Evolutionary conservation across 1,284 basidiomycete genomes (phyloP).

Genomic region (Pseudozyma hubeiensis): DNA sequence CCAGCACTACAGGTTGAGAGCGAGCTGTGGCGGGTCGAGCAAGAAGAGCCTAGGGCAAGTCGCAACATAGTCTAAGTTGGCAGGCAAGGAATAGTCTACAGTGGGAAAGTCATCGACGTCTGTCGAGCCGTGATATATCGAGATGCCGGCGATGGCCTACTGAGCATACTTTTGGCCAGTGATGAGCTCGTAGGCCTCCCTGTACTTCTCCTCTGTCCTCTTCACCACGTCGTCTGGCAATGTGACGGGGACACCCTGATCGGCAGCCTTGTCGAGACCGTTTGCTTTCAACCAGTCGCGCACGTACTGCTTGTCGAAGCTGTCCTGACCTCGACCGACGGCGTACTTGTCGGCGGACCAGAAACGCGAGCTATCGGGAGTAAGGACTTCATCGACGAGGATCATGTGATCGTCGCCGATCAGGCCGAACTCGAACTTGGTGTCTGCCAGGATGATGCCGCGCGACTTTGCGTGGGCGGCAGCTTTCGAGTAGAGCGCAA

Average conservation of each 20-base stretch:
- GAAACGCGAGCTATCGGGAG: conserved; percentile 96
- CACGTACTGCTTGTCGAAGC: conserved; percentile 97
- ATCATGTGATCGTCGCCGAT: conserved; percentile 74
- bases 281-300: conserved; percentile 78
- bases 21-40: no score
- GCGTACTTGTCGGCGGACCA: conserved; percentile 85
- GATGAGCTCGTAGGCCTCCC: conserved; percentile 63
- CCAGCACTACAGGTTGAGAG: no score
- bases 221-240: conserved; percentile 62
- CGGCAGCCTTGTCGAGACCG: conserved; percentile 58
- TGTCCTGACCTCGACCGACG: conserved; percentile 82
- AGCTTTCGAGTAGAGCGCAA: conserved; percentile 81
- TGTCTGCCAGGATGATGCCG: conserved; percentile 94
- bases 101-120: no score
- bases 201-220: conserved; percentile 63
- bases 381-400: conserved; percentile 94
- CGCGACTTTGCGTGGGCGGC: conserved; percentile 80
- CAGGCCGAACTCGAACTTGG: conserved; percentile 89
- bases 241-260: conserved; percentile 56
- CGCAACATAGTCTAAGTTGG: not conserved
- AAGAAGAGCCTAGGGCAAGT: no score
- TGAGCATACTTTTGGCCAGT: conserved; percentile 54
- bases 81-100: not conserved
- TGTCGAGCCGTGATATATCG: not conserved
- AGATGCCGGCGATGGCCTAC: not conserved